These are phyloP conservation scores for Sphaerulina populicola DNA, from an alignment of 2,329 filamentous ascomycete genomes.

Conservation along the genomic window DNA sequence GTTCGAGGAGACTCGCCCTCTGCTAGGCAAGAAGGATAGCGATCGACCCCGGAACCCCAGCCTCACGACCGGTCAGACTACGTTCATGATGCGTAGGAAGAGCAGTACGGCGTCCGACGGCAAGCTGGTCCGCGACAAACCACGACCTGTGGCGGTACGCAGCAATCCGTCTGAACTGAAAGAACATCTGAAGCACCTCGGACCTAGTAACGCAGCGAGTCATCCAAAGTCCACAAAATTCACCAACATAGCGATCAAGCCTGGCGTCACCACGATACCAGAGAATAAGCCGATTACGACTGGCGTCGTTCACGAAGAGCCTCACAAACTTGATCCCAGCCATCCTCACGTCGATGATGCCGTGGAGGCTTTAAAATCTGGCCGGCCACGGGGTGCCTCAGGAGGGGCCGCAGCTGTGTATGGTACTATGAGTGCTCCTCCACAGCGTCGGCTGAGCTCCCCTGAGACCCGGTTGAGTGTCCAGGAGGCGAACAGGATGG, in stretches of 20 bases:
- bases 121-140: slow-evolving; percentile 15
- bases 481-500: slow-evolving; percentile 23
- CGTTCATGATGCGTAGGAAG: slow-evolving; percentile 40
- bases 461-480: slow-evolving; percentile 16
- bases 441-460: slow-evolving; percentile 15
- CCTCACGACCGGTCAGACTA: slow-evolving; percentile 33
- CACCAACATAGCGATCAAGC: slow-evolving; percentile 58
- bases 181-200: slow-evolving; percentile 55
- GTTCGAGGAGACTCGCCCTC: slow-evolving; percentile 26
- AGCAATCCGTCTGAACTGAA: slow-evolving; percentile 48
- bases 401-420: slow-evolving; percentile 56
- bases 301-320: slow-evolving; percentile 7
- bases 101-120: slow-evolving; percentile 37
- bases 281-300: slow-evolving; percentile 31
- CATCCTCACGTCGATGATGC: slow-evolving; percentile 10
- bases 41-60: slow-evolving; percentile 27
- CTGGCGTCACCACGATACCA: slow-evolving; percentile 40
- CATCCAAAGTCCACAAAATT: slow-evolving; percentile 54
- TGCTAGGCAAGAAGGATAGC: slow-evolving; percentile 22
- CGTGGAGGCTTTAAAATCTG: slow-evolving; percentile 12
- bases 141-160: slow-evolving; percentile 37
- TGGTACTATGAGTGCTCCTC: slow-evolving; percentile 33
- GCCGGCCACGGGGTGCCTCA: slow-evolving; percentile 44
- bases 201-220: slow-evolving; percentile 55
- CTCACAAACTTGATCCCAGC: slow-evolving; percentile 1